phyloP scores from a whole-genome alignment of 1,284 basidiomycete species.

The Tylopilus sp. region DNA sequence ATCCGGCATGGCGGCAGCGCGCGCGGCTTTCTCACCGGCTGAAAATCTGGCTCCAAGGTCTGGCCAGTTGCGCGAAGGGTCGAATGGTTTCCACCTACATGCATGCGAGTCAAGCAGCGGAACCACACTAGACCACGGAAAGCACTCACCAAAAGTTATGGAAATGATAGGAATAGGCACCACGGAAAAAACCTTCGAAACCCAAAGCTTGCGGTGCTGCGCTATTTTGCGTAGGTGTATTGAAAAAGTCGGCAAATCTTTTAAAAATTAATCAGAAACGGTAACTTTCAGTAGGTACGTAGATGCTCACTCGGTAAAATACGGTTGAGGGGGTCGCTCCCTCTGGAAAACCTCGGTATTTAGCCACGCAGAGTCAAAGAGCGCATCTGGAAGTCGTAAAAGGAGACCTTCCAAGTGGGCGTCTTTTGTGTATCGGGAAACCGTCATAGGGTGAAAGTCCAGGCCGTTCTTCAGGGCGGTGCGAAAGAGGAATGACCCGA shows the following conservation, averaged over 20 bases:
- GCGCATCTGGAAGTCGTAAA: slow-evolving; percentile 75
- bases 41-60: slow-evolving; percentile 81
- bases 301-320: slow-evolving; percentile 66
- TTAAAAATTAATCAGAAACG: slow-evolving; percentile 3
- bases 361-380: slow-evolving; percentile 87
- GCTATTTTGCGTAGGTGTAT: slow-evolving; percentile 63
- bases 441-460: slow-evolving; percentile 87
- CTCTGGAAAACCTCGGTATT: slow-evolving; percentile 80
- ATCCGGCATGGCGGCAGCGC: slow-evolving; percentile 37
- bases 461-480: slow-evolving; percentile 81
- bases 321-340: slow-evolving; percentile 80
- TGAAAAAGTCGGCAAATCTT: slow-evolving; percentile 76
- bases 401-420: slow-evolving; percentile 71
- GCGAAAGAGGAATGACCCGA: slow-evolving; percentile 80
- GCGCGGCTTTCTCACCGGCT: slow-evolving; percentile 64
- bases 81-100: slow-evolving; percentile 89
- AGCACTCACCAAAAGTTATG: slow-evolving; percentile 72
- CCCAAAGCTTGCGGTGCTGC: slow-evolving; percentile 75
- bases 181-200: slow-evolving; percentile 83
- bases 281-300: not conserved
- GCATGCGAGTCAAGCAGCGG: not conserved
- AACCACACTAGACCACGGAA: not conserved
- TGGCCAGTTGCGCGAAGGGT: slow-evolving; percentile 84
- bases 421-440: slow-evolving; percentile 76
- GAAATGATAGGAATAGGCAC: slow-evolving; percentile 84